Percentiles rank a stretch among this genome's conserved stretches.
Conservation (phyloP, 495 filamentous ascomycete species). For the Evernia prunastri region DNA sequence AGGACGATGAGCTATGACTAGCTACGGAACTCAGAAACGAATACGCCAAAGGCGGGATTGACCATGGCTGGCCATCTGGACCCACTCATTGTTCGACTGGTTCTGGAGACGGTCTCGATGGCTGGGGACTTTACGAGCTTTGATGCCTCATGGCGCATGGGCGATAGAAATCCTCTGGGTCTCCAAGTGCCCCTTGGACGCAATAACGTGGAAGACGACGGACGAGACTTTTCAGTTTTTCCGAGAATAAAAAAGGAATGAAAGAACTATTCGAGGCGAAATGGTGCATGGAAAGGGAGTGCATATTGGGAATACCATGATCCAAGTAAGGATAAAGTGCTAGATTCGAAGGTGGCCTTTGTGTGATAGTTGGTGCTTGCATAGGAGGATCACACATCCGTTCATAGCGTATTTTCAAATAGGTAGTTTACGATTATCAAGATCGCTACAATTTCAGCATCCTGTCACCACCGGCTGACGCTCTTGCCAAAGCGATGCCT, state of each 20-base stretch:
- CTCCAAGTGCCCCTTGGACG: neutral
- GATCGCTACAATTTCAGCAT: too few species aligned
- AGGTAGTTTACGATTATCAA: neutral
- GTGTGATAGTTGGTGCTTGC: neutral
- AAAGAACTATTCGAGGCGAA: neutral
- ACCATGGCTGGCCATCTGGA: constrained; percentile 7
- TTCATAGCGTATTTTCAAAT: neutral
- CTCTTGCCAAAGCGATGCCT: neutral
- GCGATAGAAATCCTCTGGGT: neutral
- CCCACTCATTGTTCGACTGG: constrained; percentile 5
- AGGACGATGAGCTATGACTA: constrained; percentile 91
- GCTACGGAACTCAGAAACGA: constrained; percentile 58
- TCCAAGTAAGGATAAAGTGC: neutral
- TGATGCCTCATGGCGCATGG: constrained; percentile 25
- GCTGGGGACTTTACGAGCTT: constrained; percentile 49
- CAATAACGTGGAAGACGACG: neutral
- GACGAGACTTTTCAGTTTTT: neutral
- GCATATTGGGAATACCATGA: constrained; percentile 1
- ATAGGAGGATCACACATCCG: neutral
- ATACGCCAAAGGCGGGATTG: constrained; percentile 29
- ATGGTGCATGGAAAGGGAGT: constrained; percentile 1
- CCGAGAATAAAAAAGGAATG: neutral
- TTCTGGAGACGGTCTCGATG: constrained; percentile 37
- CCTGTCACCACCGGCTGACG: too few species aligned
- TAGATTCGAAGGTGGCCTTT: neutral